Conservation (phyloP, 73 alveolate species). For the Paramecium biaurelia region DNA sequence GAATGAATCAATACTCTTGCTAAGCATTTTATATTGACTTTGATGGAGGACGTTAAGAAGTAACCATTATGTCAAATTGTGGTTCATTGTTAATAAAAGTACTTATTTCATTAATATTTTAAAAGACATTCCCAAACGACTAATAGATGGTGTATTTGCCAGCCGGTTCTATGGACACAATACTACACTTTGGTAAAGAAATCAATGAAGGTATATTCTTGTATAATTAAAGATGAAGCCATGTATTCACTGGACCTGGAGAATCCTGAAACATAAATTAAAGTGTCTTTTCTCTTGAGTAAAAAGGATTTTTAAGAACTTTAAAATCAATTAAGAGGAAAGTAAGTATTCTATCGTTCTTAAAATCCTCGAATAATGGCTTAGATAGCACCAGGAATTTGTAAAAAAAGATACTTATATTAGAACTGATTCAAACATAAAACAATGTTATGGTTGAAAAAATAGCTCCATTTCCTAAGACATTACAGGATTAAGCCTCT, state of each 20-base stretch:
- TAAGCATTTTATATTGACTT: background rate
- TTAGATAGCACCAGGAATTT: background rate
- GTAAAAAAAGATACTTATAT: background rate
- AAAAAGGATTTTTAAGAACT: background rate
- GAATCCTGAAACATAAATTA: conserved; percentile 38
- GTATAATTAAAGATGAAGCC: background rate
- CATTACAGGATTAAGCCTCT: background rate
- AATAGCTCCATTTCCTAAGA: conserved; percentile 19
- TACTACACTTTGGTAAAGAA: background rate
- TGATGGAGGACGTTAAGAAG: background rate
- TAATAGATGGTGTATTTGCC: background rate
- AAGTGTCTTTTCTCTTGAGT: background rate
- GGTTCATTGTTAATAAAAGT: background rate
- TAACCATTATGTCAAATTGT: background rate
- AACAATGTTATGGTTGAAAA: background rate
- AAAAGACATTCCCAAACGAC: background rate
- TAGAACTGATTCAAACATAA: background rate
- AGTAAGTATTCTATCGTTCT: background rate
- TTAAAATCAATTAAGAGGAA: background rate
- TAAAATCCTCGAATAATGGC: background rate
- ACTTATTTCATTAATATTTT: background rate
- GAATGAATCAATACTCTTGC: background rate
- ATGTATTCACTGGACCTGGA: conserved; percentile 6
- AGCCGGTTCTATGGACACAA: background rate
- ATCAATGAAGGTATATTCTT: background rate